These are phyloP conservation scores for Microcyclosporella mali DNA, from an alignment of 2,329 filamentous ascomycete species.

Conservation along the genomic window DNA sequence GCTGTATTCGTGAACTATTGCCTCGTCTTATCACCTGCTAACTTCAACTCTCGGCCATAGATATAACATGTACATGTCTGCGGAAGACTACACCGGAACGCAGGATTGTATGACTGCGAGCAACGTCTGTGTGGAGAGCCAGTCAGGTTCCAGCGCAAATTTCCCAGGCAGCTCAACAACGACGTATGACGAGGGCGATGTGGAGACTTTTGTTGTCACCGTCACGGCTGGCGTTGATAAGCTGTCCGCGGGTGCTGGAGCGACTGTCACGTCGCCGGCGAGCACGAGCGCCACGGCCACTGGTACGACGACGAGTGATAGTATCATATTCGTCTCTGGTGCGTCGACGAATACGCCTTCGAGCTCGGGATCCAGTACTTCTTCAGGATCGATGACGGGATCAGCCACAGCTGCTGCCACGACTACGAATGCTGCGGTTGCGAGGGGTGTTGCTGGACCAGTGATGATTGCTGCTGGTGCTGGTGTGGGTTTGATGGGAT, in stretches of 20 bases:
- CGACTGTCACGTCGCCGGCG: constrained; percentile 4
- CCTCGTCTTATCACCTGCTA: too few relatives aligned
- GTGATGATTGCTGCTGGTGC: too few relatives aligned
- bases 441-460: too few relatives aligned
- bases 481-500: not conserved
- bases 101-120: constrained; percentile 12
- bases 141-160: constrained; percentile 15
- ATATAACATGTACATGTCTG: constrained; percentile 18
- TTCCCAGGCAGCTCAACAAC: constrained; percentile 16
- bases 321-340: not conserved
- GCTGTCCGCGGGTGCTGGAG: constrained; percentile 4
- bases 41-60: too few relatives aligned
- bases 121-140: constrained; percentile 13
- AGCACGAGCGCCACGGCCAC: constrained; percentile 7
- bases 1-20: too few relatives aligned
- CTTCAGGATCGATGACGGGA: not conserved
- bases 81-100: constrained; percentile 13
- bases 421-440: not conserved
- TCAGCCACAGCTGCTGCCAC: not conserved
- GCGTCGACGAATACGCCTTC: not conserved
- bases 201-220: constrained; percentile 12
- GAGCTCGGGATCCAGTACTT: not conserved
- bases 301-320: constrained; percentile 4
- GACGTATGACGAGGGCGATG: constrained; percentile 11
- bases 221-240: constrained; percentile 13